Conservation (phyloP, 805 yeast genomes). For the Ogataea ganodermae region DNA sequence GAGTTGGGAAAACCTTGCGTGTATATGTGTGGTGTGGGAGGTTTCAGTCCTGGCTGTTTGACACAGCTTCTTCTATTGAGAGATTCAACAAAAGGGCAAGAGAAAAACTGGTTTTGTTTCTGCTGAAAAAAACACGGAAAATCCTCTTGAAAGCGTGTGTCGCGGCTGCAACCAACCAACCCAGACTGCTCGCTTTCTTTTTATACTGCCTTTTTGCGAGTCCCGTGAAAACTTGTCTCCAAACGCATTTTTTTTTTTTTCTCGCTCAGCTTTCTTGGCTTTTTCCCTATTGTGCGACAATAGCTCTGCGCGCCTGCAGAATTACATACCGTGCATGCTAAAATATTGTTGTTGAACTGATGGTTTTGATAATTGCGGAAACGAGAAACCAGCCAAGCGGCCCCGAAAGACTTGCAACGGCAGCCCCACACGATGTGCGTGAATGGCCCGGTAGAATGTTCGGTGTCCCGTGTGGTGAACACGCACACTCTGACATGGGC, state of each 20-base stretch:
- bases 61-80: background rate
- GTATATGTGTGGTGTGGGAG: slow-evolving; percentile 19
- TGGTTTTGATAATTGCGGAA: background rate
- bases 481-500: no score
- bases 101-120: background rate
- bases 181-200: background rate
- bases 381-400: background rate
- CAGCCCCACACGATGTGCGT: no score
- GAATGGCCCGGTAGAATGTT: no score
- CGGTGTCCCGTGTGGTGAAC: no score
- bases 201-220: background rate
- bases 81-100: background rate
- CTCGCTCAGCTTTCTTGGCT: background rate
- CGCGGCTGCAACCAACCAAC: background rate
- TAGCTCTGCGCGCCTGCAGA: no score
- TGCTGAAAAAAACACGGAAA: background rate
- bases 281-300: background rate
- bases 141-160: no score
- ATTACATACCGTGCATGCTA: no score
- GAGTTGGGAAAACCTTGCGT: background rate
- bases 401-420: no score
- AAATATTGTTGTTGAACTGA: background rate
- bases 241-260: background rate
- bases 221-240: background rate
- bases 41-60: background rate